Evolutionary conservation across 129 eudicot genomes (phyloP).

Genomic region (carrot (Daucus carota)): DH1_v3.0 NC_030381.2:55773001-55773500

Average conservation of each 20-base stretch:
- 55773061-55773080: neutral
- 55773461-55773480: constrained; percentile 42
- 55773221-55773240: constrained; percentile 65
- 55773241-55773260: constrained; percentile 63
- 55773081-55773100: neutral
- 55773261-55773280: constrained; percentile 35
- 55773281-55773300: constrained; percentile 43
- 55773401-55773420: constrained; percentile 37
- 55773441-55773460: constrained; percentile 42
- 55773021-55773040: neutral
- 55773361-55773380: constrained; percentile 43
- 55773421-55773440: constrained; percentile 37
- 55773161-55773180: neutral
- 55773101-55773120: neutral
- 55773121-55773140: neutral
- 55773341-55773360: constrained; percentile 29
- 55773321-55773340: constrained; percentile 34
- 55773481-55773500: constrained; percentile 40
- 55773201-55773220: constrained; percentile 50
- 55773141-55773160: neutral
- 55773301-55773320: constrained; percentile 41
- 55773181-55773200: constrained; percentile 12
- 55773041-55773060: neutral
- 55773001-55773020: neutral
- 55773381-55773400: constrained; percentile 35